These are phyloP conservation scores for Fraxinus albicans DNA, from an alignment of 305 asterid genomes.

Conservation along the genomic window DNA sequence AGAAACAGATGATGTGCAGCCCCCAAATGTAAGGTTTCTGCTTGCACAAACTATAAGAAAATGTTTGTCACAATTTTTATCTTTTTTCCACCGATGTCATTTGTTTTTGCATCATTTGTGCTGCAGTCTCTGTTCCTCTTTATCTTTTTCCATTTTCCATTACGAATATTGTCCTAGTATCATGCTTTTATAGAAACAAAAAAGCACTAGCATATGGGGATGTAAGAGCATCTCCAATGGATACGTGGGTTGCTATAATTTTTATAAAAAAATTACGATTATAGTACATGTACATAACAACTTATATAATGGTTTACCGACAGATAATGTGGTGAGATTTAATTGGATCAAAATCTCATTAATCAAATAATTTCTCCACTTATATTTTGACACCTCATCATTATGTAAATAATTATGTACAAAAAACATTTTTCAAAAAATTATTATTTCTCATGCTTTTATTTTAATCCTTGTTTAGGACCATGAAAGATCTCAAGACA, in stretches of 20 bases:
- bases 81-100: neutral
- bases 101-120: neutral
- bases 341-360: too few species aligned
- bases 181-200: neutral
- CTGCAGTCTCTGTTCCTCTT: neutral
- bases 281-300: neutral
- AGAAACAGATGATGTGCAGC: conserved; percentile 18
- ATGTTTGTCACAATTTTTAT: neutral
- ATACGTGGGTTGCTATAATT: neutral
- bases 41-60: neutral
- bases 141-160: neutral
- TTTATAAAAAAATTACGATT: neutral
- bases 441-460: neutral
- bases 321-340: too few species aligned
- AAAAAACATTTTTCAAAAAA: neutral
- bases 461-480: neutral
- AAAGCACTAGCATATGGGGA: neutral
- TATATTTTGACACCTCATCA: too few species aligned
- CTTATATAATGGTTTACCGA: too few species aligned
- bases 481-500: neutral
- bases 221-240: neutral
- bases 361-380: too few species aligned
- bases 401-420: too few species aligned
- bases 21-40: conserved; percentile 22
- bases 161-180: neutral